Conservation (phyloP, 495 filamentous ascomycete species). For the Penicillium riverlandense region DNA sequence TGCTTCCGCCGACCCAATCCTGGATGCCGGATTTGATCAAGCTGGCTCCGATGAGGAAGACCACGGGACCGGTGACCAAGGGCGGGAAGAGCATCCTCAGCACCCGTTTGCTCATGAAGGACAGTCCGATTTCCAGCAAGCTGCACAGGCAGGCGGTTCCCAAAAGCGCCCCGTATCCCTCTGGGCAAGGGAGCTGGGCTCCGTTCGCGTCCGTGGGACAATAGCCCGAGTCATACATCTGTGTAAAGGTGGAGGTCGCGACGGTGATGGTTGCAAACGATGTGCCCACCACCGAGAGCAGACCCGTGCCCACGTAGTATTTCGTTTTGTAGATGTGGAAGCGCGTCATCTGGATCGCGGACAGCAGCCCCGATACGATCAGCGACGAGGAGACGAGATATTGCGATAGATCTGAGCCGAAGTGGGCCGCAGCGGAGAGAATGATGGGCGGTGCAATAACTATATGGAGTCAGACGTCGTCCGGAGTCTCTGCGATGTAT, state of each 20-base stretch:
- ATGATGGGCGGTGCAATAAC: constrained; percentile 79
- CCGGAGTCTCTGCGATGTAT: neutral
- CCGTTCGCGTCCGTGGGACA: constrained; percentile 61
- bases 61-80: constrained; percentile 79
- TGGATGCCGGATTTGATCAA: constrained; percentile 72
- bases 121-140: constrained; percentile 36
- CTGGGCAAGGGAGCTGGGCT: constrained; percentile 66
- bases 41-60: constrained; percentile 68
- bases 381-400: constrained; percentile 87
- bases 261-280: constrained; percentile 86
- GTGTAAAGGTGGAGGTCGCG: constrained; percentile 64
- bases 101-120: constrained; percentile 52
- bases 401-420: constrained; percentile 51
- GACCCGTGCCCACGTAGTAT: constrained; percentile 81
- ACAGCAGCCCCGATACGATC: constrained; percentile 78
- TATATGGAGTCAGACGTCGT: constrained; percentile 4
- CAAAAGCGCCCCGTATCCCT: constrained; percentile 78
- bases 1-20: constrained; percentile 79
- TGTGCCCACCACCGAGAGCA: constrained; percentile 73
- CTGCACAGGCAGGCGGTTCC: constrained; percentile 59
- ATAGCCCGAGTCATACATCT: constrained; percentile 80
- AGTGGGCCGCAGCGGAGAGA: constrained; percentile 61
- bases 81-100: constrained; percentile 81
- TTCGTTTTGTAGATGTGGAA: constrained; percentile 73
- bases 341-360: constrained; percentile 75